phyloP scores from a whole-genome alignment of 192 early-diverging fungal species.

The Chytriomyces sp. region DNA sequence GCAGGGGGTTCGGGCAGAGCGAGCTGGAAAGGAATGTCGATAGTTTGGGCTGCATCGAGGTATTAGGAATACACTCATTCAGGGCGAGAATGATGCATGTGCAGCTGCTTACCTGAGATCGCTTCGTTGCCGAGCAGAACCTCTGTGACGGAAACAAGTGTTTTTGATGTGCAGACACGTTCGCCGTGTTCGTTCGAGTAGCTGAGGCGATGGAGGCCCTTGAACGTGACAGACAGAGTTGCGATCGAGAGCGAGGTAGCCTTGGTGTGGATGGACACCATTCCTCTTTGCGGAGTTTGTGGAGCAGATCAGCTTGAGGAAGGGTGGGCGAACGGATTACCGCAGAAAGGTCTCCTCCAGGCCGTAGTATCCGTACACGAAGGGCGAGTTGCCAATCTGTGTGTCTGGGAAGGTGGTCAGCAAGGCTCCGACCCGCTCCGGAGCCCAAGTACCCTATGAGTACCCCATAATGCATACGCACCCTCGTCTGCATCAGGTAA shows the following conservation, averaged over 20 bases:
- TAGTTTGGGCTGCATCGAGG: not conserved
- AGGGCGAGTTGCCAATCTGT: slow-evolving; percentile 20
- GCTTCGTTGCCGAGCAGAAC: slow-evolving; percentile 22
- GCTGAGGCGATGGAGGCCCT: slow-evolving; percentile 11
- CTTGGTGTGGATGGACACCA: slow-evolving; percentile 22
- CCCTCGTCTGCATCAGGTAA: too few relatives aligned
- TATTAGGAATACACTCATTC: not conserved
- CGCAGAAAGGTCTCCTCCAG: slow-evolving; percentile 42
- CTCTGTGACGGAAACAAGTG: slow-evolving; percentile 33
- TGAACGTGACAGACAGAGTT: slow-evolving; percentile 26
- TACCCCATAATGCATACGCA: too few relatives aligned
- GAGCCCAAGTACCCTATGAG: too few relatives aligned
- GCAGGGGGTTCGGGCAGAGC: slow-evolving; percentile 37
- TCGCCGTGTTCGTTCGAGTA: not conserved
- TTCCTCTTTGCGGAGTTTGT: slow-evolving; percentile 13
- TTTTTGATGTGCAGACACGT: not conserved
- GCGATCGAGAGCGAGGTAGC: slow-evolving; percentile 21
- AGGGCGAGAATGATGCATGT: not conserved
- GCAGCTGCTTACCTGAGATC: not conserved
- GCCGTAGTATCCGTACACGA: slow-evolving; percentile 48
- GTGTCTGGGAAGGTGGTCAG: too few relatives aligned
- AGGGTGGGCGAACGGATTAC: slow-evolving; percentile 41
- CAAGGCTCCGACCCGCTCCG: too few relatives aligned
- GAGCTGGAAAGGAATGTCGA: slow-evolving; percentile 49
- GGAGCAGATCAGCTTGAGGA: not conserved